A percentile compares a stretch with the other conserved stretches of the same genome.
phyloP scores from a whole-genome alignment of 169 alveolate species.

The Toxoplasma gondii region DNA sequence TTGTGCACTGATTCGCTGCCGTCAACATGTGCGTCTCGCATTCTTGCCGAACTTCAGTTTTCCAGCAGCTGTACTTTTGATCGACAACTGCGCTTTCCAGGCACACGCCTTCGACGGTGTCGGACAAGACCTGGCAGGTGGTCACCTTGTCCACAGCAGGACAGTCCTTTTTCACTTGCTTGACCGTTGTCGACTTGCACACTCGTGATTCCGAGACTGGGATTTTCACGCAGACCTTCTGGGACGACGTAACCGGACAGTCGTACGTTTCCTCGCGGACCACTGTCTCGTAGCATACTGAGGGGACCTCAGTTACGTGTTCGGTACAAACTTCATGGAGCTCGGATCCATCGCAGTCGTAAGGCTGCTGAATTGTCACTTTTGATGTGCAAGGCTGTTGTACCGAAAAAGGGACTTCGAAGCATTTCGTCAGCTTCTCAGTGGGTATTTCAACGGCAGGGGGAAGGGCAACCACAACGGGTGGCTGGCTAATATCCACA shows the following conservation, averaged over 20 bases:
- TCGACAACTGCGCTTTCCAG: conserved; percentile 43
- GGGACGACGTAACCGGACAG: conserved; percentile 59
- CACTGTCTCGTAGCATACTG: conserved; percentile 52
- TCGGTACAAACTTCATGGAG: conserved; percentile 59
- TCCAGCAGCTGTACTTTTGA: conserved; percentile 66
- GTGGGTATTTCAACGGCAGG: conserved; percentile 22
- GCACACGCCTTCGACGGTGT: conserved; percentile 48
- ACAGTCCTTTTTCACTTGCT: conserved; percentile 54
- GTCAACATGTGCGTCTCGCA: conserved; percentile 59
- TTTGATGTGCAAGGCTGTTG: conserved; percentile 58
- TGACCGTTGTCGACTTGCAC: conserved; percentile 22
- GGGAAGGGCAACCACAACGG: conserved; percentile 11
- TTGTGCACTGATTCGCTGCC: conserved; percentile 48
- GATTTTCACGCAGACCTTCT: conserved; percentile 63
- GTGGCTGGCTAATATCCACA: not conserved
- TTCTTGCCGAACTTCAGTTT: conserved; percentile 56
- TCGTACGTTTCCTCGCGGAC: conserved; percentile 58
- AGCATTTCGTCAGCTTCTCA: conserved; percentile 43
- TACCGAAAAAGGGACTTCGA: conserved; percentile 60
- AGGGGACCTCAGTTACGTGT: conserved; percentile 39
- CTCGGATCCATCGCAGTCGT: conserved; percentile 55
- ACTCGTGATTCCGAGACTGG: conserved; percentile 41
- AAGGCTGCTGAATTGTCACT: conserved; percentile 52
- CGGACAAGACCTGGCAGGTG: conserved; percentile 55
- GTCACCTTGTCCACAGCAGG: conserved; percentile 52